phyloP scores from a whole-genome alignment of 768 basidiomycete genomes.

The Lentinula sp. region DNA sequence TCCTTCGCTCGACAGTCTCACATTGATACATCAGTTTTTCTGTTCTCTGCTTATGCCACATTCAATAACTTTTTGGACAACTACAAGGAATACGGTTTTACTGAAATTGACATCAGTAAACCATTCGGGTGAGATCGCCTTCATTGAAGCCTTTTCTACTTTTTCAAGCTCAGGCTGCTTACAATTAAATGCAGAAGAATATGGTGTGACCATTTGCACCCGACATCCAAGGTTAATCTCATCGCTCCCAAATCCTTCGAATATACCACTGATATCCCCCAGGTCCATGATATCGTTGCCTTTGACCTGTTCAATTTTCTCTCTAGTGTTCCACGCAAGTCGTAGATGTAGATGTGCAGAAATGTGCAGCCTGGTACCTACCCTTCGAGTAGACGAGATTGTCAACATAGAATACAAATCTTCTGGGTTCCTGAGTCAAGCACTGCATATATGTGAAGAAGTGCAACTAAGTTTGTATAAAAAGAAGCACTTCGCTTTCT shows the following conservation, averaged over 20 bases:
- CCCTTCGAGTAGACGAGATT: too few relatives aligned
- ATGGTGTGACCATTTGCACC: conserved; percentile 51
- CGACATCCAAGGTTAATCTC: conserved; percentile 27
- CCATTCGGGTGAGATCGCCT: neutral
- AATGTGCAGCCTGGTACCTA: too few relatives aligned
- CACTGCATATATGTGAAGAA: too few relatives aligned
- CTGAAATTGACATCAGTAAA: conserved; percentile 21
- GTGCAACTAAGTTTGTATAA: too few relatives aligned
- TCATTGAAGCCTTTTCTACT: neutral
- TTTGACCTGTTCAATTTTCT: conserved; percentile 35
- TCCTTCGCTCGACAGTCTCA: conserved; percentile 30
- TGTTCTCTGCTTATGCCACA: conserved; percentile 41
- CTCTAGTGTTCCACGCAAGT: conserved; percentile 3
- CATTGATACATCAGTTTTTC: conserved; percentile 37
- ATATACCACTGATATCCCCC: neutral
- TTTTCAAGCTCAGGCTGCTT: too few relatives aligned
- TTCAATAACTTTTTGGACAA: conserved; percentile 45
- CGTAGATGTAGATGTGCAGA: neutral
- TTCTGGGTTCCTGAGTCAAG: too few relatives aligned
- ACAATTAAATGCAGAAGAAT: conserved; percentile 26
- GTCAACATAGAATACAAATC: too few relatives aligned
- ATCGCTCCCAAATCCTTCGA: too few relatives aligned
- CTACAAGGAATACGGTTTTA: conserved; percentile 34
- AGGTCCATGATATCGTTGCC: conserved; percentile 43
- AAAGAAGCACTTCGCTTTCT: too few relatives aligned